Conservation (phyloP, 768 basidiomycete species). For the Lactifluus rugatus region DNA sequence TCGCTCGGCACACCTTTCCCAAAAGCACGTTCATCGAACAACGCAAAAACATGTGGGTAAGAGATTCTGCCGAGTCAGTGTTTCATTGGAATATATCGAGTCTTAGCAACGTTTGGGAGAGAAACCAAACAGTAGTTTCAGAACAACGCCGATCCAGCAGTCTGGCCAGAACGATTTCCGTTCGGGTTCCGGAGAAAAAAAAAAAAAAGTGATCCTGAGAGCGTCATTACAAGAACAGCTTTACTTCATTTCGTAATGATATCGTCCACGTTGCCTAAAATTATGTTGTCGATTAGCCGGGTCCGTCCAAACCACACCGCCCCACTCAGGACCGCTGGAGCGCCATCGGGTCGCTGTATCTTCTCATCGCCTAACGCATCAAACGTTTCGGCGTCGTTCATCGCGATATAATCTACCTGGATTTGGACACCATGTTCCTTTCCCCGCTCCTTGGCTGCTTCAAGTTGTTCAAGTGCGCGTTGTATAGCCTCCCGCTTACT, state of each 20-base stretch:
- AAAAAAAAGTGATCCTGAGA: background rate
- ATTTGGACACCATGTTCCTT: slow-evolving; percentile 38
- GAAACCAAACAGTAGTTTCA: background rate
- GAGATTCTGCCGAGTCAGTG: too few relatives aligned
- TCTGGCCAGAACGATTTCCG: background rate
- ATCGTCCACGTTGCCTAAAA: slow-evolving; percentile 46
- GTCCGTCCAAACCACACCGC: slow-evolving; percentile 82
- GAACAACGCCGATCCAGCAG: background rate
- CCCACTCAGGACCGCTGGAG: slow-evolving; percentile 66
- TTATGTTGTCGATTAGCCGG: slow-evolving; percentile 86
- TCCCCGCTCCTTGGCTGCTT: slow-evolving; percentile 24
- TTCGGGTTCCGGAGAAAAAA: background rate
- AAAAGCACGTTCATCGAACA: background rate
- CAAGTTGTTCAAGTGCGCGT: slow-evolving; percentile 35
- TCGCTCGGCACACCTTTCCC: background rate
- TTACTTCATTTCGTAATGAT: slow-evolving; percentile 24
- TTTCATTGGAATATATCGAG: background rate
- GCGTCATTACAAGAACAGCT: background rate
- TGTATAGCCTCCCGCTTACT: slow-evolving; percentile 42
- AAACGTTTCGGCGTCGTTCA: slow-evolving; percentile 77
- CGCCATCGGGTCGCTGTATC: slow-evolving; percentile 22
- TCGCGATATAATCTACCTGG: slow-evolving; percentile 74
- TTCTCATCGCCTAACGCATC: slow-evolving; percentile 40
- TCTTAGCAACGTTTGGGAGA: background rate
- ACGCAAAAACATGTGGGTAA: background rate